Conservation (phyloP, 768 basidiomycete species). For the Cystobasidium ongulense region DNA sequence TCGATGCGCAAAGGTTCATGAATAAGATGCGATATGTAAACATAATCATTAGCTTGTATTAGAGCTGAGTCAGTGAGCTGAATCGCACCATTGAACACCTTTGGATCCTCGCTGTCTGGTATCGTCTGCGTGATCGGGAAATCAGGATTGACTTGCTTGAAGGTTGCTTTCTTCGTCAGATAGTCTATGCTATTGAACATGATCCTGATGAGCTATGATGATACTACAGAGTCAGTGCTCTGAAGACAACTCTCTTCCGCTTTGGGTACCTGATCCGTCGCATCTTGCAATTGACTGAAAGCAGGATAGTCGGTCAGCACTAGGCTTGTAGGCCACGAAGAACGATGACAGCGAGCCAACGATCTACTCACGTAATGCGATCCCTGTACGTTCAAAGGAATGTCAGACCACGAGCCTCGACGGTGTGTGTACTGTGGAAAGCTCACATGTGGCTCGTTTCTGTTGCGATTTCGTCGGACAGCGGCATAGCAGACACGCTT, state of each 20-base stretch:
- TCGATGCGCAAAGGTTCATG: not conserved
- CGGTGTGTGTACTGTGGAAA: not conserved
- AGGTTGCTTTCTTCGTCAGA: constrained; percentile 66
- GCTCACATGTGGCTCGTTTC: constrained; percentile 25
- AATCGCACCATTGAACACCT: constrained; percentile 60
- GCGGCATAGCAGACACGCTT: constrained; percentile 21
- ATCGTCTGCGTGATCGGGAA: constrained; percentile 78
- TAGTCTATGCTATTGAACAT: constrained; percentile 77
- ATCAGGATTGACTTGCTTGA: constrained; percentile 65
- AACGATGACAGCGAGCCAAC: no score
- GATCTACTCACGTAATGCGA: constrained; percentile 20
- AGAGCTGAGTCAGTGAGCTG: not conserved
- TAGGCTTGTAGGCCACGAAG: not conserved
- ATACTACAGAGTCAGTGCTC: not conserved
- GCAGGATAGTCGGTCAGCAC: not conserved
- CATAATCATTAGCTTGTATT: not conserved
- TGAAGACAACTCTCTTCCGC: not conserved
- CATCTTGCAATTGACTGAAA: constrained; percentile 28
- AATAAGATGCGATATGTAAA: not conserved
- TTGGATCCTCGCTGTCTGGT: constrained; percentile 63
- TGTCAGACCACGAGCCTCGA: no score
- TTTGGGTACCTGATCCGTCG: constrained; percentile 12
- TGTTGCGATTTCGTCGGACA: constrained; percentile 7
- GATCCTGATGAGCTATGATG: constrained; percentile 65
- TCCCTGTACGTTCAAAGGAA: constrained; percentile 13